Evolutionary conservation across 2,329 filamentous ascomycete genomes (phyloP).

Genomic region (Colletotrichum nymphaeae): DNA sequence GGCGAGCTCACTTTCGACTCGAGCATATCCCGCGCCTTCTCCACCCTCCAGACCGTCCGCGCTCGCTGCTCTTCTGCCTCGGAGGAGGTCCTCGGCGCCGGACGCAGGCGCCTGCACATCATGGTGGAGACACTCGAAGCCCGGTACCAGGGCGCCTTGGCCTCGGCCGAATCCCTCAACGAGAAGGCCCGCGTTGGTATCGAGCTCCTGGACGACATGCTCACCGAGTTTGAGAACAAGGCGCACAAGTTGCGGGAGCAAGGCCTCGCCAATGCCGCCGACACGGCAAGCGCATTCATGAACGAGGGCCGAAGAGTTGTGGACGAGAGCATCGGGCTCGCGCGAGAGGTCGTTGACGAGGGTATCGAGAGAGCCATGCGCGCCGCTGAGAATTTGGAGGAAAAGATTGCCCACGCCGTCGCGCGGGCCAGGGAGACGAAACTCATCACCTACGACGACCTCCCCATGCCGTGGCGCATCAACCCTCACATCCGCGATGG

Average conservation of each 20-base stretch:
- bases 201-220: conserved; percentile 84
- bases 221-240: conserved; percentile 85
- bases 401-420: conserved; percentile 85
- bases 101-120: conserved; percentile 84
- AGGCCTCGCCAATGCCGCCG: conserved; percentile 74
- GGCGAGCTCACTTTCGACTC: conserved; percentile 86
- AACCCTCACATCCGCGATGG: conserved; percentile 93
- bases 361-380: conserved; percentile 85
- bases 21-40: conserved; percentile 85
- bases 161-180: conserved; percentile 85
- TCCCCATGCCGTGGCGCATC: conserved; percentile 91
- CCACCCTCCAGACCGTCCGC: conserved; percentile 86
- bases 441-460: conserved; percentile 87
- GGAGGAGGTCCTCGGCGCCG: conserved; percentile 88
- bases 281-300: conserved; percentile 77
- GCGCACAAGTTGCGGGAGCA: conserved; percentile 84
- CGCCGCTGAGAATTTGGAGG: conserved; percentile 84
- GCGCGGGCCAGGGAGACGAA: conserved; percentile 80
- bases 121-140: conserved; percentile 93
- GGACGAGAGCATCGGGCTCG: conserved; percentile 81
- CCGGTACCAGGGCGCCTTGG: conserved; percentile 87
- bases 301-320: conserved; percentile 84
- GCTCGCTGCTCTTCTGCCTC: conserved; percentile 90
- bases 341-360: conserved; percentile 81
- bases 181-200: conserved; percentile 93